These are phyloP conservation scores for Xylariaceae sp. DNA, from an alignment of 2,329 filamentous ascomycete genomes.

Conservation along the genomic window DNA sequence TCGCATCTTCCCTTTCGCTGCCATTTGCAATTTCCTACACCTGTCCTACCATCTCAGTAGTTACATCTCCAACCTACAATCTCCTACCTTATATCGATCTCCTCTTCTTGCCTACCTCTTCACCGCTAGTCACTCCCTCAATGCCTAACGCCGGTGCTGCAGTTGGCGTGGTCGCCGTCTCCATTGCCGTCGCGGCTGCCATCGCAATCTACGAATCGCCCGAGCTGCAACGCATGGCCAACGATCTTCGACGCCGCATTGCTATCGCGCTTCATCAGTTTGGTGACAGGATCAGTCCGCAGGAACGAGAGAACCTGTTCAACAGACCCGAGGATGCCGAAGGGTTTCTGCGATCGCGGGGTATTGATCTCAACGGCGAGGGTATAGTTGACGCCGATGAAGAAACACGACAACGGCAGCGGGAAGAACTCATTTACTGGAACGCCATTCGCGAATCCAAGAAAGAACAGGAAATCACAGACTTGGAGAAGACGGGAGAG, in stretches of 20 bases:
- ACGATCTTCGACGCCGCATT: constrained; percentile 58
- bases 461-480: constrained; percentile 28
- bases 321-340: constrained; percentile 64
- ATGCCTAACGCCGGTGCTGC: constrained; percentile 58
- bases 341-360: constrained; percentile 54
- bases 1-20: not conserved
- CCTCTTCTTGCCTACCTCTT: not conserved
- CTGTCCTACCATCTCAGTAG: not conserved
- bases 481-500: constrained; percentile 20
- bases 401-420: constrained; percentile 54
- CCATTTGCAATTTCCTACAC: not conserved
- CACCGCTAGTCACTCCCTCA: constrained; percentile 7
- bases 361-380: constrained; percentile 33
- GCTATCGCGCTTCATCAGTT: constrained; percentile 56
- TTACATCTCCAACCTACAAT: not conserved
- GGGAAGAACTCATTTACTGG: constrained; percentile 64
- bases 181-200: constrained; percentile 53
- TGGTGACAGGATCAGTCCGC: constrained; percentile 51
- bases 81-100: not conserved
- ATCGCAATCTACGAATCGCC: constrained; percentile 61
- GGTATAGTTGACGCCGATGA: constrained; percentile 58
- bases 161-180: constrained; percentile 55
- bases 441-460: constrained; percentile 52
- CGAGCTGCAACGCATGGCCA: constrained; percentile 57
- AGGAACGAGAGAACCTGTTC: constrained; percentile 50